phyloP scores from a whole-genome alignment of 352 stramenopile genomes.

The Phytophthora hybrid region DNA sequence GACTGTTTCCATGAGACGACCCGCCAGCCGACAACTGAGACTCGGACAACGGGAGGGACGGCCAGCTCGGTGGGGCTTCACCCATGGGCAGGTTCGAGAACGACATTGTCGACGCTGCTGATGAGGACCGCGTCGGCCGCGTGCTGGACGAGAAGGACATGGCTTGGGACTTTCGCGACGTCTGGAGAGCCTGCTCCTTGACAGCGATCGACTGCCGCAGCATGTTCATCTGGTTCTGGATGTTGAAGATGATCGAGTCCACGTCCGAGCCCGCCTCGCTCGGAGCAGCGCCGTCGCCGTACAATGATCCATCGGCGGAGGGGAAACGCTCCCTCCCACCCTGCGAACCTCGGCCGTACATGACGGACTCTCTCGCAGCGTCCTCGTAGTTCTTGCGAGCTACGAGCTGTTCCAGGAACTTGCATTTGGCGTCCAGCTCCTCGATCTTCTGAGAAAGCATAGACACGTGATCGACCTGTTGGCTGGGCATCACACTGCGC shows the following conservation, averaged over 20 bases:
- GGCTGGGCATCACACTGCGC: constrained; percentile 58
- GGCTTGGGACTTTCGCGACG: constrained; percentile 58
- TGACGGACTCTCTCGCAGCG: constrained; percentile 37
- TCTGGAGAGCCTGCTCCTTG: constrained; percentile 65
- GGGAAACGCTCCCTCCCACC: constrained; percentile 29
- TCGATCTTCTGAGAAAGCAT: constrained; percentile 75
- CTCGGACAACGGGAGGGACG: constrained; percentile 52
- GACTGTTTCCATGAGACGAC: constrained; percentile 39
- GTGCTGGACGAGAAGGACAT: constrained; percentile 74
- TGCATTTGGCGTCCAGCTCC: constrained; percentile 84
- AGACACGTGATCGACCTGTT: constrained; percentile 67
- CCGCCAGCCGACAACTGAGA: constrained; percentile 50
- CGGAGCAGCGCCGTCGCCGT: constrained; percentile 36
- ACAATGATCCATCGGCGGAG: constrained; percentile 39
- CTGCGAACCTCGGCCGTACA: constrained; percentile 36
- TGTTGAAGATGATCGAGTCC: constrained; percentile 81
- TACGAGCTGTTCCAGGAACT: constrained; percentile 80
- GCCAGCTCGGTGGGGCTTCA: constrained; percentile 46
- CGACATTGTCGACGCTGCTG: constrained; percentile 65
- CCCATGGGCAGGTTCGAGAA: constrained; percentile 43
- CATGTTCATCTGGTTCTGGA: constrained; percentile 87
- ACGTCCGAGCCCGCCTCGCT: constrained; percentile 55
- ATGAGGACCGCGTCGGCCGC: constrained; percentile 72
- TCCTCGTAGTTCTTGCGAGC: constrained; percentile 61
- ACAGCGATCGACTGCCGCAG: constrained; percentile 74